A percentile compares a stretch with the other conserved stretches of the same genome.
Evolutionary conservation across 176 grass and related monocot genomes (phyloP).

Genomic region (Lolium perenne): DNA sequence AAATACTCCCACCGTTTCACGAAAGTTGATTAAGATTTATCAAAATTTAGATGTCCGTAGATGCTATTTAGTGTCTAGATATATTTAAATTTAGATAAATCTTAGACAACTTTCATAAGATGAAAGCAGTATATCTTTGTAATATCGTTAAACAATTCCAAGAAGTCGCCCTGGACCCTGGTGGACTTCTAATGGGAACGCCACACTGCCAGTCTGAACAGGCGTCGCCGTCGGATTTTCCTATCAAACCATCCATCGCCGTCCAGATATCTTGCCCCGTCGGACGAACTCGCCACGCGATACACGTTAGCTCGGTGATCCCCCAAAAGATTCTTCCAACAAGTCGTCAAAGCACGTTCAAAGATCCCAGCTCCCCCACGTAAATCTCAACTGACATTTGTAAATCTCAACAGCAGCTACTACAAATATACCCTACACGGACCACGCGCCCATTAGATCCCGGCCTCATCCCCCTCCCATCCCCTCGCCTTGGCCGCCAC

Average conservation of each 20-base stretch:
- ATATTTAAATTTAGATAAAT: too few species aligned
- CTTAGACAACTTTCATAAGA: too few species aligned
- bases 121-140: too few species aligned
- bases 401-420: slow-evolving; percentile 23
- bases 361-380: slow-evolving; percentile 30
- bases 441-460: slow-evolving; percentile 29
- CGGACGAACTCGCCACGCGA: not conserved
- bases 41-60: too few species aligned
- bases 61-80: too few species aligned
- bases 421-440: not conserved
- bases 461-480: not conserved
- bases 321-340: not conserved
- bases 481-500: slow-evolving; percentile 10
- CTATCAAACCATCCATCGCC: not conserved
- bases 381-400: slow-evolving; percentile 20
- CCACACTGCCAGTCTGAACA: not conserved
- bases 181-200: not conserved
- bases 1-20: too few species aligned
- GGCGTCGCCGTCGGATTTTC: not conserved
- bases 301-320: not conserved
- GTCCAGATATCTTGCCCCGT: not conserved
- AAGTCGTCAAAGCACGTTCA: not conserved
- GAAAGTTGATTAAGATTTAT: too few species aligned
- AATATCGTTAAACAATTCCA: too few species aligned
- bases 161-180: not conserved